Conservation (phyloP, 805 yeast species). For the Ogataea naganishii region DNA sequence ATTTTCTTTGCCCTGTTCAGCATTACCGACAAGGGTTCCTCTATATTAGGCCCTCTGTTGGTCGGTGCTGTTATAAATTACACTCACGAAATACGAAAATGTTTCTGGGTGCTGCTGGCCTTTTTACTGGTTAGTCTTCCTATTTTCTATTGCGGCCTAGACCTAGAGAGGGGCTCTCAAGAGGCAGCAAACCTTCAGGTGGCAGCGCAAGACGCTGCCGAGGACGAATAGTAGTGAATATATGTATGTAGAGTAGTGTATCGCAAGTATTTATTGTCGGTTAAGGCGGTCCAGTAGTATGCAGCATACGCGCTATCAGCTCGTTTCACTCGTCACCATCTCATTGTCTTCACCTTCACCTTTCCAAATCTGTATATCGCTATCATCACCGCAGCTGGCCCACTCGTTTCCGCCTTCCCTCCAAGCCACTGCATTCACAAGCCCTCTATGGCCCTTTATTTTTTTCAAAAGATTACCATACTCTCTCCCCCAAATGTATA, state of each 20-base stretch:
- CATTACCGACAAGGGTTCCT: constrained; percentile 75
- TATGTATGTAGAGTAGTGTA: constrained; percentile 8
- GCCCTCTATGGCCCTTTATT: constrained; percentile 52
- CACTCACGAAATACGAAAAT: constrained; percentile 66
- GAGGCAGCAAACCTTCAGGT: constrained; percentile 17
- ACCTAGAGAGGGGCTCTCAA: constrained; percentile 52
- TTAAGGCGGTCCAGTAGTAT: no score
- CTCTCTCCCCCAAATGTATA: constrained; percentile 70
- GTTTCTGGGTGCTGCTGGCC: constrained; percentile 54
- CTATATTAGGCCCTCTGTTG: constrained; percentile 63
- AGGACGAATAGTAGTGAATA: constrained; percentile 7
- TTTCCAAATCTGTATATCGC: constrained; percentile 63
- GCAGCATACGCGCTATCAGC: no score
- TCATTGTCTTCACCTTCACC: no score
- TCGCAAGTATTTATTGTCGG: no score
- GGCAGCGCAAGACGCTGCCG: constrained; percentile 17
- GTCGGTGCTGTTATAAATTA: constrained; percentile 66
- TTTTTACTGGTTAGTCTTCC: constrained; percentile 50
- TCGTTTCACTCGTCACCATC: no score
- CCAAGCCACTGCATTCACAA: constrained; percentile 79
- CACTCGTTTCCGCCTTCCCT: constrained; percentile 32
- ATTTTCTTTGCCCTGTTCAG: constrained; percentile 69
- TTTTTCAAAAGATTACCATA: constrained; percentile 59
- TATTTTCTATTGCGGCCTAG: constrained; percentile 37
- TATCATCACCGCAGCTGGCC: constrained; percentile 85